Evolutionary conservation across 1,139 yeast species (phyloP), one percentile per base, ranked within the genome.

Genomic region (Petasospora fabianii): DNA sequence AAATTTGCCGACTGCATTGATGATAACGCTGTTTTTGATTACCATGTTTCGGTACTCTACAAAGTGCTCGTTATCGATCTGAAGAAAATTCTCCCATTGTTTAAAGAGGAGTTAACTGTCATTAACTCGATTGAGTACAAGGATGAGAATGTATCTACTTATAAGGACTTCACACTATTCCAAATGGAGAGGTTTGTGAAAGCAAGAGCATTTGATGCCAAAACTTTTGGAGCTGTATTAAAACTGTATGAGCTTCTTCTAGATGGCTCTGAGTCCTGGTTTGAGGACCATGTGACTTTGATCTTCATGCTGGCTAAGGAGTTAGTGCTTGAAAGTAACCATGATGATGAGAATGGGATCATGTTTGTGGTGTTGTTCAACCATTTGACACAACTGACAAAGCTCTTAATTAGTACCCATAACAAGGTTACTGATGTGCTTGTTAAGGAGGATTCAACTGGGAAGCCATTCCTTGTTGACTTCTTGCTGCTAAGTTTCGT

Each of bases 11-110:
- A 54, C 11, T 27, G 43, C 2, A 51, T 64, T 17, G 82, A 79
- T 51, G 94, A 85, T 54, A 64, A 79, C 38, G 74, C 69, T 3
- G 65, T 71, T 27, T 79, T 83, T 48, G 64, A 77, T 2, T 85
- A 84, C 54, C 71, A 77, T 44, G 54, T 82, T 35, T 65, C 66
- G 14, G 65, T 75, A 0, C 53, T 86, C 12, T 59, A 67, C n/a
- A 70, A 72, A 33, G 70, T 84, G 2, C 56, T 84, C 15, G 59
- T 59, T 9, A 62, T 75, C 3, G 71, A 77, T 47, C 57, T 59
- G 12, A 66, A 69, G 28, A 50, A 54, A 1, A 53, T 79, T 16
- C 55, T 69, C 28, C 75, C 73, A 10, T 60, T 71, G 4, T 71
- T 81, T 49, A 70, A 67, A 31, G 65, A 71, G 24, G 87, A 81